Evolutionary conservation across 2,329 filamentous ascomycete genomes (phyloP).

Genomic region (Scopulariopsis brevicaulis): DNA sequence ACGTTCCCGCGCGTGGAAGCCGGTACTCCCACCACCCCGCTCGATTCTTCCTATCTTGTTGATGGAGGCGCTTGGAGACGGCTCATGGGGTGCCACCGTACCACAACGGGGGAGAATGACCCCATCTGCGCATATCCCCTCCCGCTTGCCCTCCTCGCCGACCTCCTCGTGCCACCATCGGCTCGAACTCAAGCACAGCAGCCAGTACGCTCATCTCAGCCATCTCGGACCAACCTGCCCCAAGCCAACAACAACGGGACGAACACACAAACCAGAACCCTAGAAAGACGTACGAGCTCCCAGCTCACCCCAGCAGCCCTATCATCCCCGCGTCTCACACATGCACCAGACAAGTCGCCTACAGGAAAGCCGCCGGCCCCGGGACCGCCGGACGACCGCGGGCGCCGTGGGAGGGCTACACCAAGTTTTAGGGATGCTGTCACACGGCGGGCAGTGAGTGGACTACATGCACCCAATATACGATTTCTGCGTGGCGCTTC

Average conservation of each 20-base stretch:
- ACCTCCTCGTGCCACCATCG: not conserved
- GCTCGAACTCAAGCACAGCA: not conserved
- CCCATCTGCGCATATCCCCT: not conserved
- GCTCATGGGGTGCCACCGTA: not conserved
- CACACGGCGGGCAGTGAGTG: not conserved
- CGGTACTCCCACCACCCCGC: not conserved
- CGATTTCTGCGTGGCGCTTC: not conserved
- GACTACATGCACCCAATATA: not conserved
- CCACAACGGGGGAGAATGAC: not conserved
- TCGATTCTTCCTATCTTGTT: not conserved
- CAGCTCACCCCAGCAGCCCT: not conserved
- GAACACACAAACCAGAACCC: not conserved
- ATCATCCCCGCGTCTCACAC: not conserved
- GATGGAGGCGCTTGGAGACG: not conserved
- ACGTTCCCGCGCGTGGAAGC: not conserved
- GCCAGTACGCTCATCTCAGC: not conserved
- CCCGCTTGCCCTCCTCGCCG: not conserved
- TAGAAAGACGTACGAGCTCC: not conserved
- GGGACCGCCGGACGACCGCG: not conserved
- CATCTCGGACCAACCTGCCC: not conserved
- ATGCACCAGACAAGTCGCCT: not conserved
- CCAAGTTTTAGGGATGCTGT: not conserved
- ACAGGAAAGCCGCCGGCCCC: not conserved
- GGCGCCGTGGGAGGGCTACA: not conserved
- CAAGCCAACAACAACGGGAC: not conserved